These are phyloP conservation scores for Pythium phragmiticola DNA, from an alignment of 352 stramenopile genomes.

Conservation along the genomic window DNA sequence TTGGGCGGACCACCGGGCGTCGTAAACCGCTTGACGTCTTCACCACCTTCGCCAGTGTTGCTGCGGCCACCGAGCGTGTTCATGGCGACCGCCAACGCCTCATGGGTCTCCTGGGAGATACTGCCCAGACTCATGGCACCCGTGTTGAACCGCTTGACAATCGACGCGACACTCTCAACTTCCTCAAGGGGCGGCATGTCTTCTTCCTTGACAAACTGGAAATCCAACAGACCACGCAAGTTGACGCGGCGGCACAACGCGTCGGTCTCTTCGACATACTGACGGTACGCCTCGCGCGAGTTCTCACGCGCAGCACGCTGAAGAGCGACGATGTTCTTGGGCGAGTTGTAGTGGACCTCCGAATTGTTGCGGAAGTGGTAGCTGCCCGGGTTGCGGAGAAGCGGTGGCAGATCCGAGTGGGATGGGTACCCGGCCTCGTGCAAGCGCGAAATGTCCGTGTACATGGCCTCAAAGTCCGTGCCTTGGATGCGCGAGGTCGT, in stretches of 20 bases:
- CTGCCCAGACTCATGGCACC: slow-evolving; percentile 95
- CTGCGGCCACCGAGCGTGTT: slow-evolving; percentile 93
- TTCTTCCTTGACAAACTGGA: slow-evolving; percentile 91
- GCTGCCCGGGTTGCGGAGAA: slow-evolving; percentile 95
- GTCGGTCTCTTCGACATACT: slow-evolving; percentile 92
- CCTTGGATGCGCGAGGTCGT: slow-evolving; percentile 90
- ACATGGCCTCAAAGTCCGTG: slow-evolving; percentile 94
- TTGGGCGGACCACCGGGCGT: slow-evolving; percentile 43
- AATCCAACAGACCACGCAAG: slow-evolving; percentile 93
- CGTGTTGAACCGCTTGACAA: slow-evolving; percentile 97
- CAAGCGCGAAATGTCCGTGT: slow-evolving; percentile 92
- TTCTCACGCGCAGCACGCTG: slow-evolving; percentile 92
- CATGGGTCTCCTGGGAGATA: slow-evolving; percentile 95
- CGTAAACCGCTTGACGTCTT: slow-evolving; percentile 86
- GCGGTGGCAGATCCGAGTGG: slow-evolving; percentile 62
- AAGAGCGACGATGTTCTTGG: slow-evolving; percentile 93
- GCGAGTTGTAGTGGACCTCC: slow-evolving; percentile 96
- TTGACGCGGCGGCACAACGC: slow-evolving; percentile 87
- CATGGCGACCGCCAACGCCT: slow-evolving; percentile 94
- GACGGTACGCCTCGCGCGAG: slow-evolving; percentile 91
- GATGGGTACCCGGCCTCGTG: slow-evolving; percentile 90
- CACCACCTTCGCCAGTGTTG: slow-evolving; percentile 96
- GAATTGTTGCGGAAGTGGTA: slow-evolving; percentile 95
- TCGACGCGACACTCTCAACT: slow-evolving; percentile 91
- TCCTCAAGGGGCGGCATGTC: slow-evolving; percentile 90